Evolutionary conservation across 2,329 filamentous ascomycete species (phyloP).

Genomic region (Epichloe sibirici): DNA sequence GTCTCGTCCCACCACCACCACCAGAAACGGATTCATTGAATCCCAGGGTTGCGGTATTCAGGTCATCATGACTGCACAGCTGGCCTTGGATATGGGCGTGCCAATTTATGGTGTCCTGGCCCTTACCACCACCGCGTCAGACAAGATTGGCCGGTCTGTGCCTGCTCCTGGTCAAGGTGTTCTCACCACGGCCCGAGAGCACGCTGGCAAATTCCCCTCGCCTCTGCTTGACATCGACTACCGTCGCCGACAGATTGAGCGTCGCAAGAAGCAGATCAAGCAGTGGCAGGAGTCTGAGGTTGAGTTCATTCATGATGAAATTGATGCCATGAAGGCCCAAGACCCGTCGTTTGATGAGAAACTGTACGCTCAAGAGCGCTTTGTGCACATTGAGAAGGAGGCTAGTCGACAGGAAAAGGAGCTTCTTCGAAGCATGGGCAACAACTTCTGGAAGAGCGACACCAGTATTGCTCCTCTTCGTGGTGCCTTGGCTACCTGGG

Average conservation of each 20-base stretch:
- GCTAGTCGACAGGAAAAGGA: constrained; percentile 86
- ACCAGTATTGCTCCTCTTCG: constrained; percentile 86
- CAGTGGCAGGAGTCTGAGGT: constrained; percentile 94
- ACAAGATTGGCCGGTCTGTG: constrained; percentile 97
- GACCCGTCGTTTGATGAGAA: constrained; percentile 63
- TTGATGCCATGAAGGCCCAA: constrained; percentile 79
- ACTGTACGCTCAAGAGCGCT: constrained; percentile 77
- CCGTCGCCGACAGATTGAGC: constrained; percentile 85
- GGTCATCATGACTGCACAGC: constrained; percentile 93
- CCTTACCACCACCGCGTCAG: constrained; percentile 88
- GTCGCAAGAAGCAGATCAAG: constrained; percentile 88
- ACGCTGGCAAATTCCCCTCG: constrained; percentile 82
- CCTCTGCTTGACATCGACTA: constrained; percentile 97
- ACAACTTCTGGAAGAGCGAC: constrained; percentile 98
- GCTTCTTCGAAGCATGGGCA: constrained; percentile 81
- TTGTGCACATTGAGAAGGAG: constrained; percentile 73
- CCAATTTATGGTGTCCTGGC: constrained; percentile 93
- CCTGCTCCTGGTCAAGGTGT: constrained; percentile 95
- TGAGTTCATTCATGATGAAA: constrained; percentile 84
- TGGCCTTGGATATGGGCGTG: constrained; percentile 96
- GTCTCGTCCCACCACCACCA: constrained; percentile 95
- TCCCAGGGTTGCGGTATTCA: constrained; percentile 98
- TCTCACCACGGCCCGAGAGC: constrained; percentile 86
- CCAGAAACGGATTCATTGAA: constrained; percentile 97
- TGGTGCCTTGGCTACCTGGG: constrained; percentile 94